phyloP scores from a whole-genome alignment of 78 protist species.

The Guillardia theta region DNA sequence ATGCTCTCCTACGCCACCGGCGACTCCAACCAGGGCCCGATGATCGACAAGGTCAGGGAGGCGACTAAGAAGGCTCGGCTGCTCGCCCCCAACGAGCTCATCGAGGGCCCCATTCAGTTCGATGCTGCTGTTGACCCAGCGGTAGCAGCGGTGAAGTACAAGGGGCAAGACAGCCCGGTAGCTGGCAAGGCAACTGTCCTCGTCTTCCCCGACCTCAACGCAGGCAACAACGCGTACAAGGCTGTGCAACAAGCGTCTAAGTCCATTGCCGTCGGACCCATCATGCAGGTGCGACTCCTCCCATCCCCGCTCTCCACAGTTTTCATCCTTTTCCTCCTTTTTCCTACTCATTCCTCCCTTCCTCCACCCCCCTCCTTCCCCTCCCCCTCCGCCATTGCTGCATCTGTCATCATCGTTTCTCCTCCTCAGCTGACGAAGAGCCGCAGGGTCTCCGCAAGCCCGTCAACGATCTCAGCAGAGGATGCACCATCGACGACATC shows the following conservation, averaged over 20 bases:
- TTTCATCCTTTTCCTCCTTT: not conserved
- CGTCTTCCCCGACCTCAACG: slow-evolving; percentile 54
- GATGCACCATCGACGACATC: not conserved
- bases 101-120: slow-evolving; percentile 58
- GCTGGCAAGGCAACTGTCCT: slow-evolving; percentile 18
- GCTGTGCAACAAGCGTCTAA: slow-evolving; percentile 53
- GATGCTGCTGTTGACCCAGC: slow-evolving; percentile 57
- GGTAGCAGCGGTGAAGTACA: slow-evolving; percentile 48
- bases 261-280: slow-evolving; percentile 48
- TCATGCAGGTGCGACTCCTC: slow-evolving; percentile 24
- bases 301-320: not conserved
- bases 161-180: not conserved
- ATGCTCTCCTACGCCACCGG: slow-evolving; percentile 58
- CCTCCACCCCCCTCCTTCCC: too few species aligned
- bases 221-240: slow-evolving; percentile 57
- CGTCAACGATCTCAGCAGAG: slow-evolving; percentile 45
- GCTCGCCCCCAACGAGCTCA: not conserved
- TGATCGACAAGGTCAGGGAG: slow-evolving; percentile 34
- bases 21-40: slow-evolving; percentile 33
- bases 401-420: too few species aligned
- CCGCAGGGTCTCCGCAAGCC: slow-evolving; percentile 53
- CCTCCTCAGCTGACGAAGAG: too few species aligned
- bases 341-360: too few species aligned
- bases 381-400: too few species aligned
- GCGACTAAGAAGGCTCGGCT: not conserved